These are phyloP conservation scores for Marchantia polymorpha DNA, from an alignment of 225 moss, liverwort and hornwort genomes.

Conservation along the genomic window DNA sequence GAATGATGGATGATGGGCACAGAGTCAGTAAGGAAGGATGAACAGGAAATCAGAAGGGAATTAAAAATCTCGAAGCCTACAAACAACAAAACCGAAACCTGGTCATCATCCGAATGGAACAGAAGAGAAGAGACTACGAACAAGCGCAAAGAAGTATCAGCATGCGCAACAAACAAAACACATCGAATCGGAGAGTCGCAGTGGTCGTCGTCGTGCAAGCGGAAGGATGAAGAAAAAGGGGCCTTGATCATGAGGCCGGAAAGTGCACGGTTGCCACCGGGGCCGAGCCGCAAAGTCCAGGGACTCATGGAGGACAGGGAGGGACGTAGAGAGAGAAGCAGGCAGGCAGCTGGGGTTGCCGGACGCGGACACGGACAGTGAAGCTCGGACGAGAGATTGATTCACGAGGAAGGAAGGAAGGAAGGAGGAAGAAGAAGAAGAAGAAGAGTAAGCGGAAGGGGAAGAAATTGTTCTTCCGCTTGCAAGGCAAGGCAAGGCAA, in stretches of 20 bases:
- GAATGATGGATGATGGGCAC: background rate
- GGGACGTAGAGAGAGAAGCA: background rate
- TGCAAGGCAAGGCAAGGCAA: too few relatives aligned
- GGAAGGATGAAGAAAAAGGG: background rate
- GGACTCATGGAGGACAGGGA: background rate
- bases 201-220: background rate
- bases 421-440: background rate
- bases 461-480: too few relatives aligned
- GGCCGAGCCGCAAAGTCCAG: constrained; percentile 5
- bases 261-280: background rate
- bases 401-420: background rate
- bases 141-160: background rate
- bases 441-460: too few relatives aligned
- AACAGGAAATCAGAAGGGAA: background rate
- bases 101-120: too few relatives aligned
- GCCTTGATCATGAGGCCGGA: background rate
- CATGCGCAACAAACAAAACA: background rate
- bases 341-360: background rate
- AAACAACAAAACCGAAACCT: background rate
- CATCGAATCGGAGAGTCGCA: too few relatives aligned
- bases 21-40: background rate
- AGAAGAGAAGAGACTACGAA: too few relatives aligned
- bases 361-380: background rate
- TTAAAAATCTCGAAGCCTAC: background rate
- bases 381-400: background rate